These are phyloP conservation scores for Marchantia polymorpha DNA, from an alignment of 225 moss, liverwort and hornwort genomes.

Conservation along the genomic window DNA sequence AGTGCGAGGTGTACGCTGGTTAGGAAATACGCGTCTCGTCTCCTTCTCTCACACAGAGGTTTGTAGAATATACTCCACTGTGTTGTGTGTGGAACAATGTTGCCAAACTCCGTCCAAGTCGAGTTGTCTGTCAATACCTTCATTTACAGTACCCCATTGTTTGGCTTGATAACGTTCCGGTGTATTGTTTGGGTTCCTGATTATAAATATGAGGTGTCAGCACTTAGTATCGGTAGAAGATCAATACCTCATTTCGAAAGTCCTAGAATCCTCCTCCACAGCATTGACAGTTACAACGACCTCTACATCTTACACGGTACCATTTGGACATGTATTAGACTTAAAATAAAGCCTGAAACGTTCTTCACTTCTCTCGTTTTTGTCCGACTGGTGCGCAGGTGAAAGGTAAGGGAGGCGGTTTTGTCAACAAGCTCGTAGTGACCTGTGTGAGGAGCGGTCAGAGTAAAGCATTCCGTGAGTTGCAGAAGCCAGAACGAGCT, in stretches of 20 bases:
- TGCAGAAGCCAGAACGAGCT: constrained; percentile 96
- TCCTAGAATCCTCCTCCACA: neutral
- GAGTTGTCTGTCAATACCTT: no score
- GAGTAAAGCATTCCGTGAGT: constrained; percentile 75
- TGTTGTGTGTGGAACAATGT: no score
- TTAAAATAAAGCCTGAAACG: neutral
- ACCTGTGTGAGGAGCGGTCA: constrained; percentile 95
- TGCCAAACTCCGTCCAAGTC: no score
- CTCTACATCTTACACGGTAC: neutral
- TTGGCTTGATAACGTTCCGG: no score
- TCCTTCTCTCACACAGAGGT: constrained; percentile 97
- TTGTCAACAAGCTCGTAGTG: constrained; percentile 76
- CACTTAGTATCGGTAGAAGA: neutral
- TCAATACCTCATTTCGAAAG: neutral
- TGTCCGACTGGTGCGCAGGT: constrained; percentile 46
- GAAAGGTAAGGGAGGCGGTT: constrained; percentile 98
- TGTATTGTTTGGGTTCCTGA: no score
- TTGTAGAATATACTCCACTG: neutral
- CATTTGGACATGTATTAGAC: neutral
- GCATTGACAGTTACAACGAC: neutral
- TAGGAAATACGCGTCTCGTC: constrained; percentile 86
- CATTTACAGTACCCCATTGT: no score
- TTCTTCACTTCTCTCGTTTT: neutral
- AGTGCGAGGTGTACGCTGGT: constrained; percentile 97
- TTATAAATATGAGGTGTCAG: no score